These are phyloP conservation scores for Microthyrium microscopicum DNA, from an alignment of 2,329 filamentous ascomycete species.

Conservation along the genomic window DNA sequence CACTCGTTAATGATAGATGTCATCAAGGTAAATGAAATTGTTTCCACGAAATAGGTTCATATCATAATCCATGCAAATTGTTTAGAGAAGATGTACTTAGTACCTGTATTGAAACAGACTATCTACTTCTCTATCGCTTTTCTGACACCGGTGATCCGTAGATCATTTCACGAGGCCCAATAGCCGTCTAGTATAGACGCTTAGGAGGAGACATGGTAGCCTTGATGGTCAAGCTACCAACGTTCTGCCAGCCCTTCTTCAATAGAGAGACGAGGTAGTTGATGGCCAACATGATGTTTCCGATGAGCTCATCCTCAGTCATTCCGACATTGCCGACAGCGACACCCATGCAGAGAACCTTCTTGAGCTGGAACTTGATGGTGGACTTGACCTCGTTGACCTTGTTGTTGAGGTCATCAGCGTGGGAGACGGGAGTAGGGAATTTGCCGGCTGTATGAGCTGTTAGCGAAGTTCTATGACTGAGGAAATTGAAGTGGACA, in stretches of 20 bases:
- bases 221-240: constrained; percentile 99
- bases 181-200: constrained; percentile 67
- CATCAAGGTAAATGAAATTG: no score
- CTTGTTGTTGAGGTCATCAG: constrained; percentile 84
- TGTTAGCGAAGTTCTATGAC: constrained; percentile 14
- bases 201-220: constrained; percentile 98
- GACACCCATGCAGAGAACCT: constrained; percentile 99
- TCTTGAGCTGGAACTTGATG: constrained; percentile 99
- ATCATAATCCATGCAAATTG: not conserved
- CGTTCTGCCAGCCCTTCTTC: constrained; percentile 99
- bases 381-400: constrained; percentile 99
- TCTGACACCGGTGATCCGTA: not conserved
- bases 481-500: constrained; percentile 14
- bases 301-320: constrained; percentile 87
- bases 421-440: constrained; percentile 94
- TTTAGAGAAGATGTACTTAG: not conserved
- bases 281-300: constrained; percentile 99
- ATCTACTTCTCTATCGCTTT: not conserved
- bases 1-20: no score
- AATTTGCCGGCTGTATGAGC: constrained; percentile 83
- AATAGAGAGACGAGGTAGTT: constrained; percentile 99
- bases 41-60: no score
- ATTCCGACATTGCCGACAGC: constrained; percentile 98
- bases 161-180: not conserved
- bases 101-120: not conserved